Conservation (phyloP, 129 eudicot species). For the Artemisia tridentata region DNA sequence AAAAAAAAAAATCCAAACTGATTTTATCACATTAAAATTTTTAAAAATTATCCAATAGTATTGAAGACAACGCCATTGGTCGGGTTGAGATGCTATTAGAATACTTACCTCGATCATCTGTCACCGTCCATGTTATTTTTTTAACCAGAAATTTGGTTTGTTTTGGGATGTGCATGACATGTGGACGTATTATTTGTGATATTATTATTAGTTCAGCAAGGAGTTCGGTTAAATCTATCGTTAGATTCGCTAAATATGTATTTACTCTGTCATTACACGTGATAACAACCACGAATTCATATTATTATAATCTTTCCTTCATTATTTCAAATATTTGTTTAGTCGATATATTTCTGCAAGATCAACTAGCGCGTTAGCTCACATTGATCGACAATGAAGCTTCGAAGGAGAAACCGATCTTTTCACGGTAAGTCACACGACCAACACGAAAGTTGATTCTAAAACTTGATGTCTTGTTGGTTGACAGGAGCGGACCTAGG, state of each 20-base stretch:
- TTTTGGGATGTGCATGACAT: constrained; percentile 11
- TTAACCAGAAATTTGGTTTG: not conserved
- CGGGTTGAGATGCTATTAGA: constrained; percentile 18
- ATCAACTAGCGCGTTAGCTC: too few species aligned
- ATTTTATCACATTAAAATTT: not conserved
- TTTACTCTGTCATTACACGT: constrained; percentile 36
- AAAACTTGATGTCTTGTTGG: too few species aligned
- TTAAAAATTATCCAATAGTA: constrained; percentile 12
- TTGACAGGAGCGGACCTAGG: too few species aligned
- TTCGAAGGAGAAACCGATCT: too few species aligned
- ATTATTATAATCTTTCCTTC: not conserved
- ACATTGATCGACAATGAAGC: too few species aligned
- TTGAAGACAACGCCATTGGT: constrained; percentile 32
- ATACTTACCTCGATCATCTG: constrained; percentile 16
- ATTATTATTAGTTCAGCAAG: not conserved
- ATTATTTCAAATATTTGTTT: too few species aligned
- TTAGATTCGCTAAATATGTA: constrained; percentile 27
- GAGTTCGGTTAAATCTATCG: constrained; percentile 24
- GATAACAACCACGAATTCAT: constrained; percentile 4
- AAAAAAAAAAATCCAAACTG: too few species aligned
- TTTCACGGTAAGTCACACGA: too few species aligned
- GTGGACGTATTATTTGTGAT: constrained; percentile 3
- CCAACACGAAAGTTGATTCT: too few species aligned
- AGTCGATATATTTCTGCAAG: too few species aligned
- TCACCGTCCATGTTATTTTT: constrained; percentile 27